Evolutionary conservation across 2,329 filamentous ascomycete genomes (phyloP).

Genomic region (Penicillium sp.): DNA sequence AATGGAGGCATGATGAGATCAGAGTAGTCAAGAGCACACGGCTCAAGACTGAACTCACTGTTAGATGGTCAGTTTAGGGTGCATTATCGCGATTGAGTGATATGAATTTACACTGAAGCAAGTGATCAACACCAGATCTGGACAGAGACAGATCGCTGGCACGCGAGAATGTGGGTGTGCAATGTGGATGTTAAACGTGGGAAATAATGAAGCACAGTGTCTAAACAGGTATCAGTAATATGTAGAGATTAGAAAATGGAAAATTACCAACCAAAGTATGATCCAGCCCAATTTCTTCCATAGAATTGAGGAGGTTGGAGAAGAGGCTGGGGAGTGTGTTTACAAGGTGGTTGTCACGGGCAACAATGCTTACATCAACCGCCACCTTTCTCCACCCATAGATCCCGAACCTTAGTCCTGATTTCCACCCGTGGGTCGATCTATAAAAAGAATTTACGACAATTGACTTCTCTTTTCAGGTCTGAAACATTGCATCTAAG

Average conservation of each 20-base stretch:
- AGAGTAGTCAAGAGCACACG: constrained; percentile 36
- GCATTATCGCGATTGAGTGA: constrained; percentile 3
- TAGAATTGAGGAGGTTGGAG: constrained; percentile 41
- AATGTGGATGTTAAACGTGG: constrained; percentile 8
- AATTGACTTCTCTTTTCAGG: not conserved
- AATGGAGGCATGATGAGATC: constrained; percentile 33
- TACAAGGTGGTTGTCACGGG: constrained; percentile 27
- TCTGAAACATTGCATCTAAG: not conserved
- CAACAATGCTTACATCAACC: constrained; percentile 30
- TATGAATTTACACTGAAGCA: constrained; percentile 13
- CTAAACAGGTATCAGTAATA: constrained; percentile 11
- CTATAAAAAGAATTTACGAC: constrained; percentile 15
- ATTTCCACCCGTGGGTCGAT: constrained; percentile 3
- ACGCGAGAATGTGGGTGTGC: constrained; percentile 4
- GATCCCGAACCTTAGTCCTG: not conserved
- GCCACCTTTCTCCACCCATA: not conserved
- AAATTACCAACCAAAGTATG: constrained; percentile 15
- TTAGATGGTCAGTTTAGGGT: constrained; percentile 8
- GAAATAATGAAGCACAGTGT: not conserved
- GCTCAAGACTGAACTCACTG: constrained; percentile 36
- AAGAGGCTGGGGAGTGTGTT: constrained; percentile 39
- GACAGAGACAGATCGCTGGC: constrained; percentile 9
- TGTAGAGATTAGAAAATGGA: constrained; percentile 4
- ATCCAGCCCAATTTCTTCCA: constrained; percentile 7
- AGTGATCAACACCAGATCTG: constrained; percentile 15